These are phyloP conservation scores for Fusarium sterilihyphosum DNA, from an alignment of 2,329 filamentous ascomycete species.

Conservation along the genomic window DNA sequence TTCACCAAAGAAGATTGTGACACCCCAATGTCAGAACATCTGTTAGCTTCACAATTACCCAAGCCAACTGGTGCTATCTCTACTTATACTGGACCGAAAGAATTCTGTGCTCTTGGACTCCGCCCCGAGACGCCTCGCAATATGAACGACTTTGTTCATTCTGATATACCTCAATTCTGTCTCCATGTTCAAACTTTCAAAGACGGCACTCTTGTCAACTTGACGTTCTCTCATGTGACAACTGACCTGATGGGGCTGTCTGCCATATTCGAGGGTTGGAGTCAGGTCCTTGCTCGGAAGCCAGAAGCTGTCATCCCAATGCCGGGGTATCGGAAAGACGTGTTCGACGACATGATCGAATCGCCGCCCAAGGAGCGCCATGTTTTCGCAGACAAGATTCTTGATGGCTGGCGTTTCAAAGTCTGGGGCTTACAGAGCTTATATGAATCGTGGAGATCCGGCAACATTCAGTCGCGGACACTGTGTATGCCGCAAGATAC, in stretches of 20 bases:
- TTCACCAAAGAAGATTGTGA: conserved; percentile 5
- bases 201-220: conserved; percentile 16
- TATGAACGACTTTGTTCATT: conserved; percentile 12
- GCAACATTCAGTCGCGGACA: conserved; percentile 5
- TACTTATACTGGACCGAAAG: conserved; percentile 5
- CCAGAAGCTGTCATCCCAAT: not conserved
- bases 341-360: not conserved
- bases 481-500: not conserved
- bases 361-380: not conserved
- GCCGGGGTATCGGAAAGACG: conserved; percentile 5
- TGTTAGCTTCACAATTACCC: conserved; percentile 9
- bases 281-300: not conserved
- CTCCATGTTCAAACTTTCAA: conserved; percentile 18
- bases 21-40: not conserved
- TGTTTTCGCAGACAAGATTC: conserved; percentile 2
- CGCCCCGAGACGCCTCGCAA: not conserved
- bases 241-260: conserved; percentile 16
- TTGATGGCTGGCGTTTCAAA: conserved; percentile 14
- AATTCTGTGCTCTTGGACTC: conserved; percentile 13
- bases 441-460: conserved; percentile 7
- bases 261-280: conserved; percentile 19
- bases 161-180: conserved; percentile 14
- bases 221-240: conserved; percentile 13
- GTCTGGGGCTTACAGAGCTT: conserved; percentile 8
- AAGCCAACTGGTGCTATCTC: not conserved